Base-by-base conservation (phyloP, 2,329 filamentous ascomycete species). In the Pyrenochaeta sp. region DNA sequence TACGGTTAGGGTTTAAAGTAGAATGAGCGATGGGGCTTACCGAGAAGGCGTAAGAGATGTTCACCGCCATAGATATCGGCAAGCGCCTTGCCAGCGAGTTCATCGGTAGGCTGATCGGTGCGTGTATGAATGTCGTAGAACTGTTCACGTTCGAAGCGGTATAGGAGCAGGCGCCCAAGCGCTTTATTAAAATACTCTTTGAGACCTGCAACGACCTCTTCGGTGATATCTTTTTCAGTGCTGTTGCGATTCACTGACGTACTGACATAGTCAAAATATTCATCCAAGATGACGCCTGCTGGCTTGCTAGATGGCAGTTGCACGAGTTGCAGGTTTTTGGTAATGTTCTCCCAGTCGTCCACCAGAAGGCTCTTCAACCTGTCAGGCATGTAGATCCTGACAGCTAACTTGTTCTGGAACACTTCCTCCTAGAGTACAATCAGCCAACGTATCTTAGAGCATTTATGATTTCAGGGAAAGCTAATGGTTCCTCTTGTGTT, bases 331-430 rank as follows among this genome's bases (percentile, higher is more conserved):
- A 92, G 88, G 74, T 96, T 95, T 81, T 97, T 98, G 55, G 95
- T 99, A 61, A 99, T 89, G 70, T 97, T 96, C 78, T 99, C 95
- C 95, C 95, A 99, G 77, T 99, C 95, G 75, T 99, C 95, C 24
- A 99, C 95, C 2, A 99, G 87, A 62, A 96, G 85, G 15, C 91
- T 92, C 81, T 98, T 97, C 65, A 99, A 84, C 65, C 91, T 88
- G 73, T 98, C 95, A 0, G 95, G 93, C 64, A 98, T 88, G 49
- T 89, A 85, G 42, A 99, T 86, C 69, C 92, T 91, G 71, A 99
- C 90, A 19, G 92, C 92, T 22, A 94, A 93, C 56, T 93, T 89
- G 62, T 86, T 85, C 72, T 93, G 88, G 75, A 97, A 99, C 4
- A 85, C 83, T 60, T 98, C 95, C 81, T 98, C 95, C 93, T 98